phyloP scores from a whole-genome alignment of 169 alveolate genomes.

The Miamiensis avidus region DNA sequence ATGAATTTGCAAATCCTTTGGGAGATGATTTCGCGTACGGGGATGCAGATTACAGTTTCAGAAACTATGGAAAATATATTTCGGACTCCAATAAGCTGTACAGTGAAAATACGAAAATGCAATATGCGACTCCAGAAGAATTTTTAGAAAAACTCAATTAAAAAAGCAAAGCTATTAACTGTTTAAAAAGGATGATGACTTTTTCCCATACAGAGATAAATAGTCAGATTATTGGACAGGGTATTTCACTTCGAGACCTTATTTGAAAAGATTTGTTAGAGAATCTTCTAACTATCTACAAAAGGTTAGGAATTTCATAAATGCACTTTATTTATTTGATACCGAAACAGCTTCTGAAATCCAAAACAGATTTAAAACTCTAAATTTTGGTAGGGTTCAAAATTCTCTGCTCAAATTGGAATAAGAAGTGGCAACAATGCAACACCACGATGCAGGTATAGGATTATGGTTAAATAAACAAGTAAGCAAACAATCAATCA shows the following conservation, averaged over 20 bases:
- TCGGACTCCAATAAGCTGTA: too few relatives aligned
- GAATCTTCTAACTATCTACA: background rate
- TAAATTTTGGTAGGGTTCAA: too few relatives aligned
- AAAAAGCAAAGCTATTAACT: too few relatives aligned
- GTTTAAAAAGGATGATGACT: background rate
- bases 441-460: background rate
- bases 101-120: background rate
- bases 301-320: background rate
- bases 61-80: too few relatives aligned
- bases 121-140: too few relatives aligned
- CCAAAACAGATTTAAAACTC: too few relatives aligned
- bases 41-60: background rate
- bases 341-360: too few relatives aligned
- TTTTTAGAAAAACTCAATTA: too few relatives aligned
- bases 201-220: background rate
- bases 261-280: too few relatives aligned
- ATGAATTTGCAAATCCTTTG: background rate
- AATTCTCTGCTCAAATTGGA: background rate
- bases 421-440: background rate
- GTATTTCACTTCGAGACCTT: background rate
- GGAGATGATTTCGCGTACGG: background rate
- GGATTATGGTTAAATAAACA: too few relatives aligned
- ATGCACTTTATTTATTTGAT: too few relatives aligned
- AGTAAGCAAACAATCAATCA: too few relatives aligned
- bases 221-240: background rate